These are phyloP conservation scores for Botrytis hyacinthi DNA, from an alignment of 2,329 filamentous ascomycete genomes.

Conservation along the genomic window DNA sequence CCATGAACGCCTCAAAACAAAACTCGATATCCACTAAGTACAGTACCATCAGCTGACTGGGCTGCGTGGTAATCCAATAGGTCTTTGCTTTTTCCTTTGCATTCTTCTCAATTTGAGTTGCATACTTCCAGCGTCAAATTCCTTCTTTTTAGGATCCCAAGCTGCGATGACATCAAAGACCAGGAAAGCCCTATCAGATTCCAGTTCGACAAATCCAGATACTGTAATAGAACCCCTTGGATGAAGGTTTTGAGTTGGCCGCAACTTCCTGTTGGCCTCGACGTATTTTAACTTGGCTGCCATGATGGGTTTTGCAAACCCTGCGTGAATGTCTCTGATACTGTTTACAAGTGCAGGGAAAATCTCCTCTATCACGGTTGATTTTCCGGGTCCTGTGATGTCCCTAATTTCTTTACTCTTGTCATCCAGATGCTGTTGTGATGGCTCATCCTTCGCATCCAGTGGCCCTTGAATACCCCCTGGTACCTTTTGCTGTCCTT, in stretches of 20 bases:
- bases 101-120: constrained; percentile 46
- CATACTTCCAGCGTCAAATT: constrained; percentile 38
- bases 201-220: constrained; percentile 54
- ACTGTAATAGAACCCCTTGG: constrained; percentile 53
- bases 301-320: constrained; percentile 32
- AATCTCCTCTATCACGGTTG: not conserved
- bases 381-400: constrained; percentile 11
- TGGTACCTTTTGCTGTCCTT: constrained; percentile 1
- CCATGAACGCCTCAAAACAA: not conserved
- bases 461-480: constrained; percentile 15
- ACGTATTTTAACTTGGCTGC: constrained; percentile 35
- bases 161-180: constrained; percentile 52
- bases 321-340: constrained; percentile 24
- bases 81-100: constrained; percentile 43
- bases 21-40: not conserved
- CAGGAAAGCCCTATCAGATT: constrained; percentile 47
- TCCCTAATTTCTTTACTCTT: constrained; percentile 23
- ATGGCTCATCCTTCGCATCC: constrained; percentile 28
- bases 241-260: constrained; percentile 44
- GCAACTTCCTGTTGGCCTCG: constrained; percentile 45
- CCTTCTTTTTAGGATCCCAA: constrained; percentile 55
- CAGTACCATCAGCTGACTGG: not conserved
- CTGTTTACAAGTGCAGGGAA: not conserved
- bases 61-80: constrained; percentile 22
- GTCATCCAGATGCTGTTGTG: constrained; percentile 22